Evolutionary conservation across 2,329 filamentous ascomycete genomes (phyloP).

Genomic region (Magnaporthiopsis incrustans): DNA sequence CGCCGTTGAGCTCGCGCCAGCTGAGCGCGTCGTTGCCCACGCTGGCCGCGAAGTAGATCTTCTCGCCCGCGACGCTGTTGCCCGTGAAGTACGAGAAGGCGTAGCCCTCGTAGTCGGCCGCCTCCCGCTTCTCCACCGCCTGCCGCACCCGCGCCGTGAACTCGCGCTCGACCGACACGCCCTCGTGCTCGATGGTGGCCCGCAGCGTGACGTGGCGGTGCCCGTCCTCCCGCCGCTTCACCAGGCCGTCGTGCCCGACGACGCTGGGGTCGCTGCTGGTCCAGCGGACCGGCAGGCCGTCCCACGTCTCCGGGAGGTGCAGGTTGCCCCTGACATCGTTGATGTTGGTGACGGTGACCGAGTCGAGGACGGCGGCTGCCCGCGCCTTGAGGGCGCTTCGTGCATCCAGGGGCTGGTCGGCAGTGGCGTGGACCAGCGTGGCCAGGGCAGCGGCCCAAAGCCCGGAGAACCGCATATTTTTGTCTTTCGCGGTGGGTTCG

Average conservation of each 20-base stretch:
- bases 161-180: constrained; percentile 18
- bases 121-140: constrained; percentile 21
- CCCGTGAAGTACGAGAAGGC: constrained; percentile 45
- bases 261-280: constrained; percentile 24
- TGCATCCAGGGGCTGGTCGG: not conserved
- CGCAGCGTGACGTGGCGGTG: constrained; percentile 24
- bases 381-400: not conserved
- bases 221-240: constrained; percentile 21
- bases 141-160: constrained; percentile 26
- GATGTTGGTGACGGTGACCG: constrained; percentile 21
- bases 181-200: constrained; percentile 23
- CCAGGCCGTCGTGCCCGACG: constrained; percentile 26
- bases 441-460: constrained; percentile 1
- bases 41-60: constrained; percentile 32
- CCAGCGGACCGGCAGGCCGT: constrained; percentile 27
- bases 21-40: constrained; percentile 32
- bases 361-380: not conserved
- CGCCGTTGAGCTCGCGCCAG: constrained; percentile 31
- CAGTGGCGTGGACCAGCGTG: not conserved
- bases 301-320: constrained; percentile 22
- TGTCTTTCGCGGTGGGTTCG: too few relatives aligned
- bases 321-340: constrained; percentile 31
- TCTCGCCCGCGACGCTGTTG: constrained; percentile 21
- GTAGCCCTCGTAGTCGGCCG: constrained; percentile 31
- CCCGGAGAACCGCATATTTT: not conserved